A percentile compares a stretch with the other conserved stretches of the same genome.
These are phyloP conservation scores for Tolypocladium sp. DNA, from an alignment of 2,329 filamentous ascomycete species.

Conservation along the genomic window DNA sequence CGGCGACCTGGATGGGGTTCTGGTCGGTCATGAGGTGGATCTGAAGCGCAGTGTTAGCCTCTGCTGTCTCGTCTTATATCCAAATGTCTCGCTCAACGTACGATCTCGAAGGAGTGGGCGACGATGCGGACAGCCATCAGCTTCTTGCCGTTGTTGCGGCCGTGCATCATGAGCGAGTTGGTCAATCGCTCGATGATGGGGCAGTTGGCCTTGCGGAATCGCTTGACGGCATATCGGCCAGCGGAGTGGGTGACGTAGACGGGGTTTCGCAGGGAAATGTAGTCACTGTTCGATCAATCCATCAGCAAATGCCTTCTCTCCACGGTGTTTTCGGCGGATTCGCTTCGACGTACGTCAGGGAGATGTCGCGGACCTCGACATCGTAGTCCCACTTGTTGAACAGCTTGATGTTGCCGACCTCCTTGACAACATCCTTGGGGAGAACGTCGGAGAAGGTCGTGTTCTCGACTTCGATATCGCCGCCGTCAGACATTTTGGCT, in stretches of 20 bases:
- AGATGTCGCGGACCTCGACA: conserved; percentile 99
- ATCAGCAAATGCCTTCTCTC: conserved; percentile 16
- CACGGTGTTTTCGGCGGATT: not conserved
- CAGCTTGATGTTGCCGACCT: conserved; percentile 89
- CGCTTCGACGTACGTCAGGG: conserved; percentile 70
- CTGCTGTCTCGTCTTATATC: not conserved
- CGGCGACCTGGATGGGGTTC: conserved; percentile 99
- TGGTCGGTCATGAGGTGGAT: conserved; percentile 99
- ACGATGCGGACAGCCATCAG: conserved; percentile 99
- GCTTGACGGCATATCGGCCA: conserved; percentile 97
- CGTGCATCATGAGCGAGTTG: conserved; percentile 99
- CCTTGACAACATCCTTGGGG: conserved; percentile 83
- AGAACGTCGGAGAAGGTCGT: conserved; percentile 69
- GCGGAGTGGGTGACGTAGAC: conserved; percentile 99
- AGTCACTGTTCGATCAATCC: conserved; percentile 60
- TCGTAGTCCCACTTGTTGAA: conserved; percentile 99
- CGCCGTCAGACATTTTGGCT: conserved; percentile 82
- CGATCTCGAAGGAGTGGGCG: conserved; percentile 98
- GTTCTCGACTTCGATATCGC: conserved; percentile 87
- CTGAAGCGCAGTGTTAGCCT: conserved; percentile 32
- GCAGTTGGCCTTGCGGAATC: conserved; percentile 99
- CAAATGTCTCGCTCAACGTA: conserved; percentile 39
- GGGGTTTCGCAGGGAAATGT: conserved; percentile 98
- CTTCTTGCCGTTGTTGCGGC: conserved; percentile 99
- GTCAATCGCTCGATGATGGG: conserved; percentile 99